Base-by-base conservation (phyloP, 2,329 filamentous ascomycete species). In the Pseudonectria foliicola region DNA sequence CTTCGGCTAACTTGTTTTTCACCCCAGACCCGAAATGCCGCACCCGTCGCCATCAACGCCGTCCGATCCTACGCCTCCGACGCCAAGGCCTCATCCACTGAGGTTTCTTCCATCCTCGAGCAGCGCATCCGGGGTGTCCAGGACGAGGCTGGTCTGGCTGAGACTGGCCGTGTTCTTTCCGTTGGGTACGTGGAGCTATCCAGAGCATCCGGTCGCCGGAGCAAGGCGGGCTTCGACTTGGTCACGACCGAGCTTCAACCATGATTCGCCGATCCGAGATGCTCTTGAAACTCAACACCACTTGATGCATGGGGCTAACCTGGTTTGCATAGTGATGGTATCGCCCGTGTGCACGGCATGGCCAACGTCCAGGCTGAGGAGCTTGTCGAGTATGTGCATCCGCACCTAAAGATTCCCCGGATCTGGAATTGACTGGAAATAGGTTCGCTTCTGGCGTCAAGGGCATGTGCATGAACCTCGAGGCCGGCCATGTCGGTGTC, bases 381-480 rank as follows among this genome's bases (percentile, higher is more conserved):
- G 79, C 85, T 98, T 67, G 92, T 98, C 66, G 92, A 98, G 89
- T 95, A 87, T 61, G 88, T 84, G 46, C 41, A 21, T 51, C 35
- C 27, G 24, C 7, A 40, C 29, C 37, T 34, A 28, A 24, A 40
- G 18, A n/a, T 34, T 15, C 31, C n/a, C 25, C 31, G 23, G 35
- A 37, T 16, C 36, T 6, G 21, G 30, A 38, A 29, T 43, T 57
- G 50, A 54, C 35, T n/a, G 24, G 6, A 16, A 40, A 31, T 16
- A 95, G 89, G 78, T 98, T 98, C 77, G 87, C 92, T 61, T 98
- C 92, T 53, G 92, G 92, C 70, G 92, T 96, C 72, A 96, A 96
- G 83, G 92, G 92, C 70, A 98, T 98, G 92, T 96, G 90, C 86
- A 96, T 98, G 90, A 98, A 98, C 85, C 82, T 98, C 73, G 92